phyloP scores from a whole-genome alignment of 2,329 filamentous ascomycete genomes.

The Neoarthrinium moseri region DNA sequence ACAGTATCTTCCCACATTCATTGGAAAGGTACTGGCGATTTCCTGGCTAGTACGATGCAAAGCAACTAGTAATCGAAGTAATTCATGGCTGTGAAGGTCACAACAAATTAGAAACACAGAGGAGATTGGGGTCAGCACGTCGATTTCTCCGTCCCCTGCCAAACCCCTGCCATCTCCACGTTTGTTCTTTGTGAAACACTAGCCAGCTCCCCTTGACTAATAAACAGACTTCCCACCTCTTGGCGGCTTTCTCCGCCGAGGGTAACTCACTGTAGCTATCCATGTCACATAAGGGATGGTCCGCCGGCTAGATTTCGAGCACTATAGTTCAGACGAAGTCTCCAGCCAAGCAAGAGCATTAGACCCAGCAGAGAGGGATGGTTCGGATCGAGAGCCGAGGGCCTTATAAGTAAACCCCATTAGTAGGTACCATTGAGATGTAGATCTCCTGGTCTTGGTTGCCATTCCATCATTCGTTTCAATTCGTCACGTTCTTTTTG shows the following conservation, averaged over 20 bases:
- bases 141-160: conserved; percentile 1
- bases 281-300: not conserved
- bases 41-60: no score
- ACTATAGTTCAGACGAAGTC: conserved; percentile 4
- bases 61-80: no score
- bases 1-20: no score
- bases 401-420: conserved; percentile 5
- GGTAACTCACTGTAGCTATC: not conserved
- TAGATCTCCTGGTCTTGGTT: not conserved
- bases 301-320: not conserved
- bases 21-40: no score
- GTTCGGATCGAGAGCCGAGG: not conserved
- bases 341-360: not conserved
- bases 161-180: conserved; percentile 2
- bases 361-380: not conserved
- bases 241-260: not conserved
- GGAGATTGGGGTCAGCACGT: no score
- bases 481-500: conserved; percentile 1
- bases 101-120: no score
- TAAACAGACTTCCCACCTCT: not conserved
- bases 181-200: conserved; percentile 3
- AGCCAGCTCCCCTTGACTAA: not conserved
- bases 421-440: not conserved
- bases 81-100: no score
- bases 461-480: not conserved